Evolutionary conservation across 164 flowering plant genomes (phyloP).

Genomic region (Annona squamosa): DNA sequence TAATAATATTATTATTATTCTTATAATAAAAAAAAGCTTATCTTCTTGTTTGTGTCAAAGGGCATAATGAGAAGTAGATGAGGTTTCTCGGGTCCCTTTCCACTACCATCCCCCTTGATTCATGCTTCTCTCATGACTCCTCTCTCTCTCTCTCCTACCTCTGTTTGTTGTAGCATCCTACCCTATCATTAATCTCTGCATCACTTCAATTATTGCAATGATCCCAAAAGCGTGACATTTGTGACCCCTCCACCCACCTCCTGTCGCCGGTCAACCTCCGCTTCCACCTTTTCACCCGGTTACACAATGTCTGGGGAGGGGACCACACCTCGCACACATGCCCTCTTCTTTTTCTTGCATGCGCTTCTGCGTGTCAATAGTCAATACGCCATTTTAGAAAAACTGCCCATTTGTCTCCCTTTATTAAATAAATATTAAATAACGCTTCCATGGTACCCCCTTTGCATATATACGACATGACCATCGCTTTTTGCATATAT

Average conservation of each 20-base stretch:
- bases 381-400: too few relatives aligned
- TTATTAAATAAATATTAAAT: too few relatives aligned
- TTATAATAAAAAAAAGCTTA: conserved; percentile 7
- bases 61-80: neutral
- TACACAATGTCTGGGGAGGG: neutral
- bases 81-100: conserved; percentile 1
- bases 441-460: too few relatives aligned
- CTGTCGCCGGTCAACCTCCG: neutral
- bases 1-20: neutral
- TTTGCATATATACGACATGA: too few relatives aligned
- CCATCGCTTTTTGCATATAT: too few relatives aligned
- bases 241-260: conserved; percentile 28
- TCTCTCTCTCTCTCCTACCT: conserved; percentile 25
- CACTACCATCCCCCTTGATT: conserved; percentile 4
- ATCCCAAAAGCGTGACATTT: conserved; percentile 82
- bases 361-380: neutral
- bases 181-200: conserved; percentile 63
- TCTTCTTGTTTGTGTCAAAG: conserved; percentile 19
- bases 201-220: conserved; percentile 81
- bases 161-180: conserved; percentile 2
- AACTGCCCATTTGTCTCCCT: too few relatives aligned
- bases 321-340: neutral
- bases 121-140: conserved; percentile 25
- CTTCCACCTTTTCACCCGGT: neutral
- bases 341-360: neutral